Evolutionary conservation across 306 rosid genomes (phyloP).

Genomic region (Cyclanthera cordifolia): DNA sequence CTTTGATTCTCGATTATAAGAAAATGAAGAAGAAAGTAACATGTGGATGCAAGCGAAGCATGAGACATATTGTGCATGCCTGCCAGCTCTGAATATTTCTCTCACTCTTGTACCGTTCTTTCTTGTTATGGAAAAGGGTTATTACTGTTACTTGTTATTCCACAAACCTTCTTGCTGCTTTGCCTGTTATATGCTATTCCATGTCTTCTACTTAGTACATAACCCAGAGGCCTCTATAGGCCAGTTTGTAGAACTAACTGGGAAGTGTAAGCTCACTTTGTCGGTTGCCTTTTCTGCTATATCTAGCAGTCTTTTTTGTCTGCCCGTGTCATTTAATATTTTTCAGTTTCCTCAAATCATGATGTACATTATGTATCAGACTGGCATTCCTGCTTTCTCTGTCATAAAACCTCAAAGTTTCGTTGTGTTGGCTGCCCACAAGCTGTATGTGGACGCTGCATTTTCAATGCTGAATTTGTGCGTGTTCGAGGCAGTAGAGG

Average conservation of each 20-base stretch:
- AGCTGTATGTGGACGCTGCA: constrained; percentile 54
- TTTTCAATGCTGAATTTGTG: constrained; percentile 28
- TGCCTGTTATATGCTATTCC: neutral
- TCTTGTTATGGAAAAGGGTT: neutral
- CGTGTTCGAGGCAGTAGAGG: constrained; percentile 33
- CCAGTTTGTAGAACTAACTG: neutral
- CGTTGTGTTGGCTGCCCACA: constrained; percentile 59
- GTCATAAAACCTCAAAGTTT: constrained; percentile 40
- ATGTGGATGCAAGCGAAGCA: neutral
- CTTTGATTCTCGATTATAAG: too few species aligned
- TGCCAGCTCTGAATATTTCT: neutral
- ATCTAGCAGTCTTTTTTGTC: neutral
- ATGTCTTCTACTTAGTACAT: neutral
- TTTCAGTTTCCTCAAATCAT: neutral
- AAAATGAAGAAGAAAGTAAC: neutral
- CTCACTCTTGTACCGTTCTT: neutral
- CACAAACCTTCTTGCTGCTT: neutral
- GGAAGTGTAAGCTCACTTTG: neutral
- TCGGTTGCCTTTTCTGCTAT: neutral
- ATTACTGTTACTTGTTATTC: neutral
- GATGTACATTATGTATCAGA: constrained; percentile 26
- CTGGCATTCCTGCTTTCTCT: constrained; percentile 45
- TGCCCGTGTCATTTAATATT: neutral
- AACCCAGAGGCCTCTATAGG: neutral
- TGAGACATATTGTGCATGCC: neutral